Conservation (phyloP, 129 eudicot species). For the Chrysanthemum seticuspe region DNA sequence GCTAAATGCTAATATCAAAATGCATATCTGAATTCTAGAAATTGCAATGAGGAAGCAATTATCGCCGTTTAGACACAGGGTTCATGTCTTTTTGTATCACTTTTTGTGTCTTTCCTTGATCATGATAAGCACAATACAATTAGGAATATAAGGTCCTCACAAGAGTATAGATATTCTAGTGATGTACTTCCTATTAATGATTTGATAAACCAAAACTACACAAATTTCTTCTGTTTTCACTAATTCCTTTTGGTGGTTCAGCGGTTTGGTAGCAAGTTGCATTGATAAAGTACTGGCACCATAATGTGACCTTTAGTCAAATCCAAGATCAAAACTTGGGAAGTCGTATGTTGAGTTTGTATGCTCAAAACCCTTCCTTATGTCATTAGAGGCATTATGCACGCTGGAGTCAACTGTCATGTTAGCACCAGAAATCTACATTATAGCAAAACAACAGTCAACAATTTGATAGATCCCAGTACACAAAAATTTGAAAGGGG, state of each 20-base stretch:
- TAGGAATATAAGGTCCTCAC: neutral
- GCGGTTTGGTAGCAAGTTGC: conserved; percentile 17
- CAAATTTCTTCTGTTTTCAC: neutral
- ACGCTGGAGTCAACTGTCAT: conserved; percentile 21
- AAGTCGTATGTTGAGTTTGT: conserved; percentile 31
- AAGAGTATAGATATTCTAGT: neutral
- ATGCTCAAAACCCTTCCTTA: conserved; percentile 11
- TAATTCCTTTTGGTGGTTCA: neutral
- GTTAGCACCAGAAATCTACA: conserved; percentile 28
- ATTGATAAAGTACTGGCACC: neutral
- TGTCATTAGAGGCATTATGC: conserved; percentile 16
- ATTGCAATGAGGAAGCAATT: conserved; percentile 5
- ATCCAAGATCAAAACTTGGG: conserved; percentile 93
- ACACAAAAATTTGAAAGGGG: conserved; percentile 1
- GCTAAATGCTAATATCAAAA: neutral
- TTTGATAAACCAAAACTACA: neutral
- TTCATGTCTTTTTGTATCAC: neutral
- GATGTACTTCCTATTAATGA: neutral
- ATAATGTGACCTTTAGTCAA: conserved; percentile 34
- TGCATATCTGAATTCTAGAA: conserved; percentile 15
- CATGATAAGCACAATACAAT: no score
- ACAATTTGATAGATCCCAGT: neutral
- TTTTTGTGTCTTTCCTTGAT: neutral
- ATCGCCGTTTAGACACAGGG: neutral
- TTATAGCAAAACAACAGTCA: conserved; percentile 13